phyloP scores from a whole-genome alignment of 2,329 filamentous ascomycete genomes.

The Dactylellina leptospora region DNA sequence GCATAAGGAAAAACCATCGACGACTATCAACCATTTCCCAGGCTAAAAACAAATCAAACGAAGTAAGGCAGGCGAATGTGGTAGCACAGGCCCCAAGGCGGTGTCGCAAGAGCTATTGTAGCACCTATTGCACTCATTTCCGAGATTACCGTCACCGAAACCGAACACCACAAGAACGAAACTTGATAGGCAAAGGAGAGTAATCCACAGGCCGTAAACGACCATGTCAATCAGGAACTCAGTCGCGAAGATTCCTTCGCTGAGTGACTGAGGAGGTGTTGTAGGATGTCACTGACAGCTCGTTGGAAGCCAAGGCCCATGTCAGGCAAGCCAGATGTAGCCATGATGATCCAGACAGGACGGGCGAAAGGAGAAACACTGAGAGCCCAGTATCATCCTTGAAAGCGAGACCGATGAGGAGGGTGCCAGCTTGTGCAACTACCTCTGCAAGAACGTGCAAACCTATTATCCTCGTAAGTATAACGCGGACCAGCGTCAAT shows the following conservation, averaged over 20 bases:
- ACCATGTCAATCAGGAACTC: slow-evolving; percentile 82
- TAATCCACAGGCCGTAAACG: slow-evolving; percentile 70
- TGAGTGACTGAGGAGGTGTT: slow-evolving; percentile 77
- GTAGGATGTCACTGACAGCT: slow-evolving; percentile 79
- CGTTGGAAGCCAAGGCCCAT: slow-evolving; percentile 85
- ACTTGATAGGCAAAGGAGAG: slow-evolving; percentile 75
- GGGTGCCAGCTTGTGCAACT: no score
- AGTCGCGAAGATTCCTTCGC: slow-evolving; percentile 76
- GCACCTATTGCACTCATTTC: slow-evolving; percentile 68
- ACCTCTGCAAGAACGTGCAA: slow-evolving; percentile 89
- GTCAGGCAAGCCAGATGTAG: slow-evolving; percentile 81
- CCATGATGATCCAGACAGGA: slow-evolving; percentile 95
- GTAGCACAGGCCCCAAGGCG: no score
- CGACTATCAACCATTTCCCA: no score
- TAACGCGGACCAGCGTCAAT: no score
- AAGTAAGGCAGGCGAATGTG: no score
- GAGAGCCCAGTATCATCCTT: slow-evolving; percentile 75
- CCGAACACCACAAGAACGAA: slow-evolving; percentile 71
- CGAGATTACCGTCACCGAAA: slow-evolving; percentile 62
- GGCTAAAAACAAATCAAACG: no score
- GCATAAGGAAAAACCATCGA: no score
- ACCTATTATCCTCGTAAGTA: slow-evolving; percentile 78
- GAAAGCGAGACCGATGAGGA: slow-evolving; percentile 83
- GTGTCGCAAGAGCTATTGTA: slow-evolving; percentile 68
- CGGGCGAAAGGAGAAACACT: slow-evolving; percentile 83